Evolutionary conservation across 257 asterid genomes (phyloP).

Genomic region (Eucommia ulmoides): DNA sequence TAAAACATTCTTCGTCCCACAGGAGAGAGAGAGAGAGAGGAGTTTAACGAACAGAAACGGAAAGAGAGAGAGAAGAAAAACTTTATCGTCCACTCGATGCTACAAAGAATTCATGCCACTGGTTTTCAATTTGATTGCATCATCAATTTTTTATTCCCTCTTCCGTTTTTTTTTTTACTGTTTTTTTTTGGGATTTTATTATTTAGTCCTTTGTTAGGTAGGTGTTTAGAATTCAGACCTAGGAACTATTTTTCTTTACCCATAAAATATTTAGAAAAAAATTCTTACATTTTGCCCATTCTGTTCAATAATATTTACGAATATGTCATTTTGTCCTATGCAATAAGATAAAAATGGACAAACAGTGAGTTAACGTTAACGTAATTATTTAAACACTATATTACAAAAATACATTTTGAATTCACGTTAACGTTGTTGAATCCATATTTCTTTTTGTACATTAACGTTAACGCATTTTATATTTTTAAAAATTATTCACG

Average conservation of each 20-base stretch:
- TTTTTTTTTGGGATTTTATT: neutral
- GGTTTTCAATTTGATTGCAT: too few species aligned
- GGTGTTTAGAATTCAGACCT: neutral
- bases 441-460: too few species aligned
- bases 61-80: slow-evolving; percentile 5
- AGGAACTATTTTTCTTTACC: neutral
- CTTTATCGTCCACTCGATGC: slow-evolving; percentile 25
- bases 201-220: neutral
- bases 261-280: neutral
- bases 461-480: too few species aligned
- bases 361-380: too few species aligned
- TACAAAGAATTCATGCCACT: slow-evolving; percentile 23
- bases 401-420: neutral
- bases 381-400: too few species aligned
- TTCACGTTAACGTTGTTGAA: neutral
- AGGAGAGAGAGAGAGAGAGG: neutral
- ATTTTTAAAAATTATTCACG: neutral
- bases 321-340: too few species aligned
- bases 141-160: too few species aligned
- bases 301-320: too few species aligned
- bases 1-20: neutral
- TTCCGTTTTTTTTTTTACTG: too few species aligned
- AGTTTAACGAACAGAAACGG: slow-evolving; percentile 2
- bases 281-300: too few species aligned
- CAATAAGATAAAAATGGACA: too few species aligned